phyloP scores from a whole-genome alignment of 805 yeast species.

The Candida andamanensis region DNA sequence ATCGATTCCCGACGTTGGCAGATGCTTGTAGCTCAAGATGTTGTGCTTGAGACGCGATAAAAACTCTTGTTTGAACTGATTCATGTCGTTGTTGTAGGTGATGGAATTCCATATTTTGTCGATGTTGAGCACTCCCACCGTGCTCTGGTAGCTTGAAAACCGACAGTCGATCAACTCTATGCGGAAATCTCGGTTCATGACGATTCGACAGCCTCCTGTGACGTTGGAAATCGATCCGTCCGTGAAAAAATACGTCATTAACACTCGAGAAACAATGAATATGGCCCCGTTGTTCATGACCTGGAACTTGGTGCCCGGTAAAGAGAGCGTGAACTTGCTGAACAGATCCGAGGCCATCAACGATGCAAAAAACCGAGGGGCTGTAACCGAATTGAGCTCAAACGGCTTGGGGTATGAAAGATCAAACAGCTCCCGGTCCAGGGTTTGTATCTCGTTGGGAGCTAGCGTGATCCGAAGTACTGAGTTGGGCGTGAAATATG shows the following conservation, averaged over 20 bases:
- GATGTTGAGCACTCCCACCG: conserved; percentile 12
- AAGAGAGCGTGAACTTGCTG: conserved; percentile 19
- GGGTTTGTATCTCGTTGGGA: conserved; percentile 6
- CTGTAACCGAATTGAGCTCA: conserved; percentile 57
- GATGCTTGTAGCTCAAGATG: conserved; percentile 41
- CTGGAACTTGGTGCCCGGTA: conserved; percentile 37
- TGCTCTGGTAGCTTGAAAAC: conserved; percentile 21
- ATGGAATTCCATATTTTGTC: conserved; percentile 4
- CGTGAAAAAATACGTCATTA: conserved; percentile 37
- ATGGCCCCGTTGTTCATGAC: conserved; percentile 38
- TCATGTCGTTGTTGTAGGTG: conserved; percentile 7
- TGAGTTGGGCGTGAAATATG: conserved; percentile 28
- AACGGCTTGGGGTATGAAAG: conserved; percentile 33
- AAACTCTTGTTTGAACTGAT: conserved; percentile 11
- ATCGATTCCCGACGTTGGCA: conserved; percentile 58
- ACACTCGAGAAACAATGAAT: conserved; percentile 25
- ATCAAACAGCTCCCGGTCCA: too few species aligned
- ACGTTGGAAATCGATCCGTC: conserved; percentile 71
- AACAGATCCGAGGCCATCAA: conserved; percentile 44
- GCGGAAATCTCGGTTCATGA: conserved; percentile 56
- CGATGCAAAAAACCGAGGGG: conserved; percentile 58
- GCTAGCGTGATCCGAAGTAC: conserved; percentile 25
- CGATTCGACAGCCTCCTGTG: conserved; percentile 55
- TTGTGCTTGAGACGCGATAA: conserved; percentile 16
- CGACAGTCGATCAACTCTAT: conserved; percentile 71